phyloP scores from a whole-genome alignment of 2,329 filamentous ascomycete genomes.

The Colletotrichum truncatum region DNA sequence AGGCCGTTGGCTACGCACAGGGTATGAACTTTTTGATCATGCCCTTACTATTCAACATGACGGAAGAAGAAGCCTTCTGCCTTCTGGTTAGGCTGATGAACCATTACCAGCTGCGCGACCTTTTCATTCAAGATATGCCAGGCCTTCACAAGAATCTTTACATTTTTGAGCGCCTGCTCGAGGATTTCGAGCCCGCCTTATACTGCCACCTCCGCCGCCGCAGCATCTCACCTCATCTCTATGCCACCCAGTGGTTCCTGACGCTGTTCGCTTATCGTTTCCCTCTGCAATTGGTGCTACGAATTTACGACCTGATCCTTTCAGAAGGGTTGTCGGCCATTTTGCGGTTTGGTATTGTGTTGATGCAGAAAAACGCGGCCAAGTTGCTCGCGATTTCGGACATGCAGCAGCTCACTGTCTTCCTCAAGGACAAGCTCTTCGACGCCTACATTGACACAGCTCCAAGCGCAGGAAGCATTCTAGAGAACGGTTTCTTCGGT shows the following conservation, averaged over 20 bases:
- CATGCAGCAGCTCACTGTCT: slow-evolving; percentile 88
- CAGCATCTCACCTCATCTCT: slow-evolving; percentile 89
- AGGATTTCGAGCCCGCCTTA: slow-evolving; percentile 92
- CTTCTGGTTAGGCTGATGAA: slow-evolving; percentile 95
- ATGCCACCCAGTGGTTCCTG: slow-evolving; percentile 98
- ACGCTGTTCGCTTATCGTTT: slow-evolving; percentile 99
- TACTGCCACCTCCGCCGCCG: slow-evolving; percentile 93
- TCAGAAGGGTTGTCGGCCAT: slow-evolving; percentile 94
- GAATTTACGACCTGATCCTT: slow-evolving; percentile 95
- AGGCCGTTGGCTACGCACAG: slow-evolving; percentile 94
- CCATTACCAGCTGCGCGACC: slow-evolving; percentile 89
- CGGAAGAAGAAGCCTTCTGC: slow-evolving; percentile 96
- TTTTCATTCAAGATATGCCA: slow-evolving; percentile 97
- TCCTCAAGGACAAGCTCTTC: slow-evolving; percentile 93
- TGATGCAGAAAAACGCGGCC: slow-evolving; percentile 94
- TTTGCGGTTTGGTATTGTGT: slow-evolving; percentile 90
- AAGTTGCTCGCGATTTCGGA: slow-evolving; percentile 85
- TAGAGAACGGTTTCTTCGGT: slow-evolving; percentile 97
- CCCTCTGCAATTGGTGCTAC: slow-evolving; percentile 92
- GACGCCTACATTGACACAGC: slow-evolving; percentile 97
- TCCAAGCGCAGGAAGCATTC: slow-evolving; percentile 89
- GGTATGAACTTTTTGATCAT: slow-evolving; percentile 99
- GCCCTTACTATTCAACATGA: slow-evolving; percentile 97
- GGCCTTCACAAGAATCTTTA: slow-evolving; percentile 93
- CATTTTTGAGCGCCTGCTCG: slow-evolving; percentile 92